Percentiles rank a stretch among this genome's conserved stretches.
Evolutionary conservation across 2,329 filamentous ascomycete species (phyloP).

Genomic region (Microdochium nivale): DNA sequence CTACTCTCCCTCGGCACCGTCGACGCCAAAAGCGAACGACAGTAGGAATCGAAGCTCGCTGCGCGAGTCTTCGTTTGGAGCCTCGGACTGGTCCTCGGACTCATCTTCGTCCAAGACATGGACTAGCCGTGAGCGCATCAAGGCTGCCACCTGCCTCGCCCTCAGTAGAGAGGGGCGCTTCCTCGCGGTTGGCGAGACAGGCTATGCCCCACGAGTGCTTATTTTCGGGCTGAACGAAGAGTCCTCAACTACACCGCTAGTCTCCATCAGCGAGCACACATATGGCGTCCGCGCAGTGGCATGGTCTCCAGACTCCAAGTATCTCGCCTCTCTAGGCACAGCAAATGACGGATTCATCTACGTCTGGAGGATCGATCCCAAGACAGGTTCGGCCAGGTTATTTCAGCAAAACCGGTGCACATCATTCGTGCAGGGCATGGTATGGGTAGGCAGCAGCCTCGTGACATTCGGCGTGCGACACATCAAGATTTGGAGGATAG

Average conservation of each 20-base stretch:
- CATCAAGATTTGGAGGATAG: slow-evolving; percentile 86
- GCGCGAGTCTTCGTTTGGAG: slow-evolving; percentile 38
- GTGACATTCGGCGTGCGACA: slow-evolving; percentile 86
- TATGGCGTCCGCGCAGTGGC: slow-evolving; percentile 83
- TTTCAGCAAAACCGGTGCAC: slow-evolving; percentile 89
- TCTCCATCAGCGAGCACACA: slow-evolving; percentile 80
- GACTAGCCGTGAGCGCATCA: slow-evolving; percentile 87
- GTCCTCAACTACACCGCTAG: slow-evolving; percentile 72
- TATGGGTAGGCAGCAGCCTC: slow-evolving; percentile 79
- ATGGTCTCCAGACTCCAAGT: slow-evolving; percentile 81
- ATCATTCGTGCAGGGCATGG: slow-evolving; percentile 74
- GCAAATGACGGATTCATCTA: slow-evolving; percentile 92
- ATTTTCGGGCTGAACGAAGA: slow-evolving; percentile 79
- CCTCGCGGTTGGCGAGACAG: slow-evolving; percentile 89
- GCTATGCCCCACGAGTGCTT: slow-evolving; percentile 83
- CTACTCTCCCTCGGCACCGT: slow-evolving; percentile 38
- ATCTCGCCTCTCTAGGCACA: slow-evolving; percentile 79
- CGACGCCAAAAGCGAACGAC: slow-evolving; percentile 55
- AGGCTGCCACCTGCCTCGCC: slow-evolving; percentile 84
- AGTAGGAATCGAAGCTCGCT: slow-evolving; percentile 48
- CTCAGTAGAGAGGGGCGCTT: slow-evolving; percentile 82
- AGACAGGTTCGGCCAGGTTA: slow-evolving; percentile 69
- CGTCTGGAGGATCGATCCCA: slow-evolving; percentile 80
- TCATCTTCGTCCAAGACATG: slow-evolving; percentile 61
- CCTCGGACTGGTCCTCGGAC: slow-evolving; percentile 48